A percentile compares a stretch with the other conserved stretches of the same genome.
Conservation (phyloP, 2,329 filamentous ascomycete species). For the Didymella sp. region DNA sequence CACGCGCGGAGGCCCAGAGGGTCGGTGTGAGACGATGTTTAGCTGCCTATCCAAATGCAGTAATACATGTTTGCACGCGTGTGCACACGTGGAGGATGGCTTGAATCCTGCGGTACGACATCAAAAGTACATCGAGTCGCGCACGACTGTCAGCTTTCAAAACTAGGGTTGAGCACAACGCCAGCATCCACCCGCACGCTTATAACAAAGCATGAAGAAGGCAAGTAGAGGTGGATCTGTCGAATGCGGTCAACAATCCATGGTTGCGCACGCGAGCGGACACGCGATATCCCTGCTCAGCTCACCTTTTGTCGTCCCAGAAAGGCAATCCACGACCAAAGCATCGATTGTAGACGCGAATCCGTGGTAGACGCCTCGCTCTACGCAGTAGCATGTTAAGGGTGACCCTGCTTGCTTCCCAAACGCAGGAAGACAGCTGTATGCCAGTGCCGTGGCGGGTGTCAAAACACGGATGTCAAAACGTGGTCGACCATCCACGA, state of each 20-base stretch:
- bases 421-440: background rate
- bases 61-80: background rate
- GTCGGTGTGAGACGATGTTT: background rate
- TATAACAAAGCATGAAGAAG: background rate
- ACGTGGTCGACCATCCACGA: background rate
- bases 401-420: background rate
- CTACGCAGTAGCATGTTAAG: background rate
- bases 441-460: background rate
- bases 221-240: background rate
- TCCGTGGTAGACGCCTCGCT: background rate
- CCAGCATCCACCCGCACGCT: background rate
- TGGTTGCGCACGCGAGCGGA: conserved; percentile 4
- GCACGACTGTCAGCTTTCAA: background rate
- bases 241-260: background rate
- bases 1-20: background rate
- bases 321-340: background rate
- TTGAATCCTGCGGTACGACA: background rate
- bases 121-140: background rate
- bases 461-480: background rate
- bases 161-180: background rate
- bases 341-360: conserved; percentile 2
- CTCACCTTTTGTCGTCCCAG: background rate
- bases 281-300: background rate
- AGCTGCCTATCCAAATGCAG: background rate
- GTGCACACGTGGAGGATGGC: background rate